phyloP scores from a whole-genome alignment of 768 basidiomycete genomes.

The Rhizopogon salebrosus region DNA sequence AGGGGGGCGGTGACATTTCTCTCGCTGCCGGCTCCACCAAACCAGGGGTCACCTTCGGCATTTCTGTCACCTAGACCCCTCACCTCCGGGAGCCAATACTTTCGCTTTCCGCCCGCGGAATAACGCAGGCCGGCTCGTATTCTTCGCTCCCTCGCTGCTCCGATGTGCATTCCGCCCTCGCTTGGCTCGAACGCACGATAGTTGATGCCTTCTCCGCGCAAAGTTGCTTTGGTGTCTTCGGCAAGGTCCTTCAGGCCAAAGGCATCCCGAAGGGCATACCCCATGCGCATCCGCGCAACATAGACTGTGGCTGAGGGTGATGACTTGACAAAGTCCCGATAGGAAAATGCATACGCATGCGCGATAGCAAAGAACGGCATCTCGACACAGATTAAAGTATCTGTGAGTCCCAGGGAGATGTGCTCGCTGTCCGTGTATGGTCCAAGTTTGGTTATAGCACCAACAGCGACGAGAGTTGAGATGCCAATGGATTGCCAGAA shows the following conservation, averaged over 20 bases:
- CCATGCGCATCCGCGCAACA: conserved; percentile 87
- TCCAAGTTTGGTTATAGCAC: conserved; percentile 72
- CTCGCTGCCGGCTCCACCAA: conserved; percentile 27
- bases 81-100: conserved; percentile 91
- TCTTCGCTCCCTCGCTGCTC: conserved; percentile 76
- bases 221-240: conserved; percentile 76
- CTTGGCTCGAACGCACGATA: conserved; percentile 97
- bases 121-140: conserved; percentile 93
- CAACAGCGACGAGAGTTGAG: conserved; percentile 82
- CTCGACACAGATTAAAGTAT: conserved; percentile 90
- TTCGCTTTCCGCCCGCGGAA: conserved; percentile 80
- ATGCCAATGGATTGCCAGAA: conserved; percentile 95
- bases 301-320: conserved; percentile 41
- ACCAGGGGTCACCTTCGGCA: conserved; percentile 29
- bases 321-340: conserved; percentile 68
- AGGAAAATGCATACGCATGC: conserved; percentile 92
- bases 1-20: conserved; percentile 75
- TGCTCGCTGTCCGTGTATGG: conserved; percentile 85
- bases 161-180: conserved; percentile 90
- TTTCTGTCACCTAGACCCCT: conserved; percentile 31
- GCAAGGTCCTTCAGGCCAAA: conserved; percentile 84
- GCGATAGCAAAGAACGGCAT: conserved; percentile 97
- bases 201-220: conserved; percentile 86
- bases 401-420: conserved; percentile 86
- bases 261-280: conserved; percentile 82